phyloP scores from a whole-genome alignment of 2,329 filamentous ascomycete species.

The Alternaria dauci region DNA sequence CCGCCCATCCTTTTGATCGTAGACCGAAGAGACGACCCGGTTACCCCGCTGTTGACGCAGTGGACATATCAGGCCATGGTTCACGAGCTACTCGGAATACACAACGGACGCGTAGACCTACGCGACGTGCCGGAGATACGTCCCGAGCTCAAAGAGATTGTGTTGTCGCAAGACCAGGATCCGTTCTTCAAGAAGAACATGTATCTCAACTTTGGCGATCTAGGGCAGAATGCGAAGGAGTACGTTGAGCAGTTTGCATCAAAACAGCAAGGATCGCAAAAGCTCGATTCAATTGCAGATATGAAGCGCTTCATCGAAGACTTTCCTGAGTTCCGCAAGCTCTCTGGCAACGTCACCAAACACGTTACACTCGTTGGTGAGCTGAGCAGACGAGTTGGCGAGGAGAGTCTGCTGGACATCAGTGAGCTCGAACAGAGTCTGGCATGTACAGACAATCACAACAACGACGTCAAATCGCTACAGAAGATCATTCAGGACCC shows the following conservation, averaged over 20 bases:
- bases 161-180: slow-evolving; percentile 95
- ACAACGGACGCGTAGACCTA: slow-evolving; percentile 92
- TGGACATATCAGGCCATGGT: slow-evolving; percentile 99
- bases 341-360: slow-evolving; percentile 98
- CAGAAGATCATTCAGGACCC: slow-evolving; percentile 87
- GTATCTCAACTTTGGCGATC: slow-evolving; percentile 96
- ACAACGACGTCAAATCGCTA: slow-evolving; percentile 87
- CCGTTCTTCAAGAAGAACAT: slow-evolving; percentile 99
- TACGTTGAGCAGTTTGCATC: slow-evolving; percentile 98
- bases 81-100: slow-evolving; percentile 91
- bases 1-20: slow-evolving; percentile 90
- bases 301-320: slow-evolving; percentile 99
- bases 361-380: slow-evolving; percentile 97
- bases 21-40: slow-evolving; percentile 91
- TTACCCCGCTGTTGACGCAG: slow-evolving; percentile 92
- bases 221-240: slow-evolving; percentile 96
- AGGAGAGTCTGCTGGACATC: slow-evolving; percentile 90
- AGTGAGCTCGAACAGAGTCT: slow-evolving; percentile 97
- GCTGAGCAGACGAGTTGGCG: slow-evolving; percentile 84
- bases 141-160: slow-evolving; percentile 90
- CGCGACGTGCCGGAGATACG: slow-evolving; percentile 83
- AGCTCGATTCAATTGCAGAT: slow-evolving; percentile 95
- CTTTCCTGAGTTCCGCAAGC: slow-evolving; percentile 95
- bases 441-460: slow-evolving; percentile 96
- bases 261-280: slow-evolving; percentile 94